Evolutionary conservation across 139 green algal species (phyloP), one percentile per base, ranked within the genome.

Genomic region (Zygnema cylindricum): DNA sequence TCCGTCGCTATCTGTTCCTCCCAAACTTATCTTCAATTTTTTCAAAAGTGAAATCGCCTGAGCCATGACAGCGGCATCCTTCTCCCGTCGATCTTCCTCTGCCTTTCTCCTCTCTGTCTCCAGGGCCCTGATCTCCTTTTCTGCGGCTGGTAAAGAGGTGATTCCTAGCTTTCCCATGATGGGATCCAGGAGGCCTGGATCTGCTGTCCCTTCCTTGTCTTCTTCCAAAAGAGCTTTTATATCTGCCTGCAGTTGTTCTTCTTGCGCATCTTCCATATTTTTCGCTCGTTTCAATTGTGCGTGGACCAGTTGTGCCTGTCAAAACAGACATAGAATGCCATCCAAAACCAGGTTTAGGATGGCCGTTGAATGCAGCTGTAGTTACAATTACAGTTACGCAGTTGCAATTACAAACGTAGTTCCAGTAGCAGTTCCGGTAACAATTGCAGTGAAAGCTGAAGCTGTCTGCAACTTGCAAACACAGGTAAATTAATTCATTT

Each of bases 201-300:
- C 78, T 11, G 78, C 33, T 32, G 22, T 23, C 11, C 55, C 55
- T 36, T 71, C 38, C 33, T 36, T 32, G 23, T 73, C 23, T 30
- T 84, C n/a, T 21, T 38, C 73, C 23, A 87, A 69, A 36, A 87
- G 73, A 40, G 49, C 25, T 7, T 41, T 73, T 21, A 87, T n/a
- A 39, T 87, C 81, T 0, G n/a, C n/a, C 22, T 87, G 57, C 1
- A 87, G 43, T 69, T 87, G 81, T 69, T 87, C 81, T 23, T 87
- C 81, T 69, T 84, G 22, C 55, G 81, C 49, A 40, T 87, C 81
- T 30, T 78, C 55, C 42, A 81, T 30, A 23, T 30, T 23, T 0
- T 82, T 41, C 35, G 55, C 33, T 73, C 81, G 42, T 40, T 39
- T 87, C 55, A 87, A 23, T 41, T 87, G 81, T 40, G 57, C 36